These are phyloP conservation scores for Arthrobotrys conoides DNA, from an alignment of 2,329 filamentous ascomycete species.

Conservation along the genomic window DNA sequence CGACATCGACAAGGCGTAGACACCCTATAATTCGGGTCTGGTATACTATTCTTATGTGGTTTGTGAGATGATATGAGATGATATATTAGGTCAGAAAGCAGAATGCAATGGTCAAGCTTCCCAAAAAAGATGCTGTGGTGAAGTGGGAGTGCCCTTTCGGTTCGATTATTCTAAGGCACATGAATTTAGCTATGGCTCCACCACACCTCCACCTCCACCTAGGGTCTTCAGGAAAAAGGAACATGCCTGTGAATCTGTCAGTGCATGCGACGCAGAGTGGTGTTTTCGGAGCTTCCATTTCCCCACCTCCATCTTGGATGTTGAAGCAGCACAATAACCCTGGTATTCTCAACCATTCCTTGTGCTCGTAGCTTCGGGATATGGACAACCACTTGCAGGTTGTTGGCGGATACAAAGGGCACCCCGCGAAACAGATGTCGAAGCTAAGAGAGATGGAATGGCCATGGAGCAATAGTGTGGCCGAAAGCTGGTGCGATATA, in stretches of 20 bases:
- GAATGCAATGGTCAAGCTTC: constrained; percentile 25
- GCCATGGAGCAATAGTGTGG: constrained; percentile 18
- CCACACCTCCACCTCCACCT: constrained; percentile 17
- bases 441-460: constrained; percentile 52
- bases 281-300: constrained; percentile 60
- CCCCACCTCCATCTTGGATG: constrained; percentile 14
- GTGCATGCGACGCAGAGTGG: constrained; percentile 36
- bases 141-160: constrained; percentile 17
- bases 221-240: constrained; percentile 29
- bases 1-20: constrained; percentile 58
- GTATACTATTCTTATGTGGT: constrained; percentile 57
- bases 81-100: constrained; percentile 57
- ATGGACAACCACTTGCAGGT: constrained; percentile 34
- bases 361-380: constrained; percentile 46
- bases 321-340: constrained; percentile 33
- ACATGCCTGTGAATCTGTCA: constrained; percentile 48
- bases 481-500: constrained; percentile 58
- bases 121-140: constrained; percentile 29
- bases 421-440: constrained; percentile 40
- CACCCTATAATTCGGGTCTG: constrained; percentile 49
- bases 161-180: constrained; percentile 9
- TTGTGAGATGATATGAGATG: constrained; percentile 55
- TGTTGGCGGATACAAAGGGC: constrained; percentile 26
- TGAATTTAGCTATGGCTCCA: constrained; percentile 31
- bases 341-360: constrained; percentile 32